These are phyloP conservation scores for Cladochytrium replicatum DNA, from an alignment of 192 early-diverging fungal genomes.

Conservation along the genomic window DNA sequence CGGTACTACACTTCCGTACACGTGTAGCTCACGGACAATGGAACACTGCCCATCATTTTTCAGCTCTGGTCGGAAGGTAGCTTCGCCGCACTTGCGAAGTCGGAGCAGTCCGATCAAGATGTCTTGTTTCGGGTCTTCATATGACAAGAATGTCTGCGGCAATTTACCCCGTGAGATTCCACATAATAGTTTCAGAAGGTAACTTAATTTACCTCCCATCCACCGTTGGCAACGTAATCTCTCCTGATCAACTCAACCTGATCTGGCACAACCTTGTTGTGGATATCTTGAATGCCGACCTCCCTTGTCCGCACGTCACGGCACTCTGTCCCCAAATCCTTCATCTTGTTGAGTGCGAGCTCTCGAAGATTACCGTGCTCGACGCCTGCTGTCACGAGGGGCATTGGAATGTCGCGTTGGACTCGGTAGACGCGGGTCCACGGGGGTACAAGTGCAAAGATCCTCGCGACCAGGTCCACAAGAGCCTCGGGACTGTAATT, in stretches of 20 bases:
- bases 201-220: constrained; percentile 68
- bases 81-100: constrained; percentile 84
- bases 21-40: constrained; percentile 95
- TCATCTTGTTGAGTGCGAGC: constrained; percentile 89
- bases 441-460: constrained; percentile 92
- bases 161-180: background rate
- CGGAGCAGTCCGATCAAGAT: constrained; percentile 92
- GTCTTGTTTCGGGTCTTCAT: constrained; percentile 94
- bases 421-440: constrained; percentile 99
- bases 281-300: constrained; percentile 97
- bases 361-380: constrained; percentile 97
- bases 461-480: constrained; percentile 89
- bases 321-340: constrained; percentile 90
- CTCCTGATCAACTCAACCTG: constrained; percentile 91
- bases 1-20: constrained; percentile 94
- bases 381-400: constrained; percentile 93
- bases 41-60: constrained; percentile 61
- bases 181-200: too few species aligned
- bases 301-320: constrained; percentile 96
- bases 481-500: constrained; percentile 96
- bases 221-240: constrained; percentile 96
- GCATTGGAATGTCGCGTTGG: constrained; percentile 99
- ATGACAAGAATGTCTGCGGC: constrained; percentile 78
- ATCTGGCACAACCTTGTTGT: constrained; percentile 88
- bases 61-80: constrained; percentile 87